Evolutionary conservation across 805 yeast species (phyloP).

Genomic region (Candida arabinofermentans): DNA sequence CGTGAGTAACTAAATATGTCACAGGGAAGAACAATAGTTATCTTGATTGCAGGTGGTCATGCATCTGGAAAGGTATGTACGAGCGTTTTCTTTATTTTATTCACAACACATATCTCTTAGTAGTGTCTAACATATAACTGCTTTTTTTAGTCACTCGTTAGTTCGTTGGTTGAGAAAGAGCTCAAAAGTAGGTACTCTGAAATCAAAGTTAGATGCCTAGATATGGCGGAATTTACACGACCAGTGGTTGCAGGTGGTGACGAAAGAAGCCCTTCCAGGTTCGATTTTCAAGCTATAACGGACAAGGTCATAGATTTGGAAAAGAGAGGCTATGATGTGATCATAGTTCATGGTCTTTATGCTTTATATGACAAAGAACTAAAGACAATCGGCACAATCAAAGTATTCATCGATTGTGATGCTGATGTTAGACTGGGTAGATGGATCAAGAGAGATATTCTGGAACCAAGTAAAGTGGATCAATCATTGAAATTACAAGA

Average conservation of each 20-base stretch:
- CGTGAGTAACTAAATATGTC: no score
- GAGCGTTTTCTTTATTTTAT: neutral
- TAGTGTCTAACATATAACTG: neutral
- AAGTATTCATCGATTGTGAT: conserved; percentile 78
- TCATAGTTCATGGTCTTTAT: conserved; percentile 72
- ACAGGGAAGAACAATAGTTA: conserved; percentile 12
- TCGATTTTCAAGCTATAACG: conserved; percentile 32
- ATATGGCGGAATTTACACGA: conserved; percentile 19
- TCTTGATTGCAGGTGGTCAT: conserved; percentile 34
- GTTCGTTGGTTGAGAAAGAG: conserved; percentile 16
- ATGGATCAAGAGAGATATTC: conserved; percentile 49
- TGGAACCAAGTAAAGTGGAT: conserved; percentile 4
- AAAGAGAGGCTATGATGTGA: conserved; percentile 25
- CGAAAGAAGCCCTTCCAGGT: conserved; percentile 36
- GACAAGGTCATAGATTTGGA: conserved; percentile 9
- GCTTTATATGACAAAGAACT: conserved; percentile 65
- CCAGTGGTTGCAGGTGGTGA: conserved; percentile 4
- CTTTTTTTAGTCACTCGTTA: conserved; percentile 20
- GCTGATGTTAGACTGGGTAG: conserved; percentile 81
- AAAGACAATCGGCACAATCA: conserved; percentile 53
- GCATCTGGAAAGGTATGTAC: conserved; percentile 32
- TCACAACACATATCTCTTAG: neutral
- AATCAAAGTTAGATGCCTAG: conserved; percentile 17
- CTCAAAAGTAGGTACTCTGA: conserved; percentile 18
- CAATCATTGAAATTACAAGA: conserved; percentile 7